Evolutionary conservation across 768 basidiomycete species (phyloP).

Genomic region (Tremella yokohamensis): DNA sequence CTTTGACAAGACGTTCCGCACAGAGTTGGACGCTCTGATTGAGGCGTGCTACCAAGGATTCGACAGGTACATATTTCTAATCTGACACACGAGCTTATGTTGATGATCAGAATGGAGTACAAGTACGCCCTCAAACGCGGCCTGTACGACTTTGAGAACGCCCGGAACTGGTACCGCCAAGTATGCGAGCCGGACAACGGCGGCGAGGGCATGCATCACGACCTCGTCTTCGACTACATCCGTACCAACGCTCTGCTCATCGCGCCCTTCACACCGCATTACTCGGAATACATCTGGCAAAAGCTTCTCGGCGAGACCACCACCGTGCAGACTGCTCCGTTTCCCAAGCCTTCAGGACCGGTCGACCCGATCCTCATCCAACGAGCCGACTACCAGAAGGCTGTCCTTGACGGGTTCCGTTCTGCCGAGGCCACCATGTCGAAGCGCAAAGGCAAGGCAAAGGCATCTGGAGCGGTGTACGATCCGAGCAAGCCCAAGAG

Average conservation of each 20-base stretch:
- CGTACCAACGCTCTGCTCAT: conserved; percentile 72
- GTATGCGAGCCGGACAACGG: conserved; percentile 71
- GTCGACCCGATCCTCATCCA: conserved; percentile 69
- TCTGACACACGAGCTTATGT: not conserved
- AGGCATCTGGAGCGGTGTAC: conserved; percentile 57
- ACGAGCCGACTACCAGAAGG: conserved; percentile 78
- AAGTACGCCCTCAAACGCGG: conserved; percentile 93
- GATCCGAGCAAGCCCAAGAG: conserved; percentile 75
- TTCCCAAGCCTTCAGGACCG: conserved; percentile 65
- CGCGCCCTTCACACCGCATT: conserved; percentile 87
- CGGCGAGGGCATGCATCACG: conserved; percentile 71
- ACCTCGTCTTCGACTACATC: conserved; percentile 82
- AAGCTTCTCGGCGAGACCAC: conserved; percentile 66
- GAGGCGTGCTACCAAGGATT: conserved; percentile 76
- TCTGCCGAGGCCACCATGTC: conserved; percentile 75
- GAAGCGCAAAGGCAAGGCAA: conserved; percentile 71
- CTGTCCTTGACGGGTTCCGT: conserved; percentile 83
- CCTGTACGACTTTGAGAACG: conserved; percentile 89
- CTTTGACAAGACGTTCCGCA: conserved; percentile 84
- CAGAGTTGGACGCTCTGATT: conserved; percentile 83
- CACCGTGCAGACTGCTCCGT: conserved; percentile 77
- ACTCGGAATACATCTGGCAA: conserved; percentile 85
- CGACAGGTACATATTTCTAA: conserved; percentile 62
- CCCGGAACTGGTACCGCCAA: conserved; percentile 94
- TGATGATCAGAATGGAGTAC: conserved; percentile 69